Evolutionary conservation across 306 rosid species (phyloP).

Genomic region (Rosa persica): DNA sequence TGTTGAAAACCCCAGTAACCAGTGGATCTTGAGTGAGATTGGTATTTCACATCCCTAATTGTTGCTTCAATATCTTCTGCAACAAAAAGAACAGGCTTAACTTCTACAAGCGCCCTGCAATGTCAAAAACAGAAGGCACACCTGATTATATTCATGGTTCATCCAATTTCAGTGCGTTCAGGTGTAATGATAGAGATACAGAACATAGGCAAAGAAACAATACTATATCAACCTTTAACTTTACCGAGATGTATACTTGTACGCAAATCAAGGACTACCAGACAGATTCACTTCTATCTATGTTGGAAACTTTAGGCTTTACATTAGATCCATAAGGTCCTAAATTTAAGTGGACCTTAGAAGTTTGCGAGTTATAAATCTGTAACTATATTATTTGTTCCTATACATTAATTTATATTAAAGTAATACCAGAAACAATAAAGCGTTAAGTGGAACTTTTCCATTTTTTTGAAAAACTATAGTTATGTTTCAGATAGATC

Average conservation of each 20-base stretch:
- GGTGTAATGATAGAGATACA: not conserved
- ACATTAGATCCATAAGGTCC: no score
- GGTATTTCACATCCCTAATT: conserved; percentile 29
- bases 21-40: conserved; percentile 28
- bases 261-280: not conserved
- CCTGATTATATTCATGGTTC: not conserved
- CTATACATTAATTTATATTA: not conserved
- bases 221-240: not conserved
- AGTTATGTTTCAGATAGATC: not conserved
- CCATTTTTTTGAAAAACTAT: not conserved
- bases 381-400: not conserved
- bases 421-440: not conserved
- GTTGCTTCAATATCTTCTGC: conserved; percentile 48
- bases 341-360: not conserved
- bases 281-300: not conserved
- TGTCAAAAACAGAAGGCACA: conserved; percentile 20
- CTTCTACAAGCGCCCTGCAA: conserved; percentile 79
- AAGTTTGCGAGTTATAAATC: not conserved
- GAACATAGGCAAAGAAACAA: not conserved
- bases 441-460: not conserved
- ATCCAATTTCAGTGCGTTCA: not conserved
- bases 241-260: not conserved
- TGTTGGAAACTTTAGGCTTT: not conserved
- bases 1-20: conserved; percentile 67
- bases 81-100: conserved; percentile 83